These are phyloP conservation scores for Silene vulgaris DNA, from an alignment of 179 eudicot species.

Conservation along the genomic window DNA sequence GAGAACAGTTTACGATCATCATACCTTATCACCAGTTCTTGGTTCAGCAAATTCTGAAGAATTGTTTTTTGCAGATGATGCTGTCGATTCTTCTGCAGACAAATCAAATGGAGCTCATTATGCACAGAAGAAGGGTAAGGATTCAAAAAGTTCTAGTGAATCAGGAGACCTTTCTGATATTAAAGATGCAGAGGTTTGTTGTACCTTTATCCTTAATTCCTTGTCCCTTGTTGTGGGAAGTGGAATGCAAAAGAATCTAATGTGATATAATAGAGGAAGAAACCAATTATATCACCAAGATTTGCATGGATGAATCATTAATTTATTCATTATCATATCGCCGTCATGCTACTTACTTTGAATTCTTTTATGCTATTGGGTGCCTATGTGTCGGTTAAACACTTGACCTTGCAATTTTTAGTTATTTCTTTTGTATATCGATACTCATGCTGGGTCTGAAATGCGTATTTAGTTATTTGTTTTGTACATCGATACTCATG, in stretches of 20 bases:
- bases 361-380: not conserved
- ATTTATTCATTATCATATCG: not conserved
- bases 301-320: not conserved
- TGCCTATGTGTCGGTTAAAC: not conserved
- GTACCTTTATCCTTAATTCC: not conserved
- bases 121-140: conserved; percentile 18
- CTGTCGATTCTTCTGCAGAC: conserved; percentile 13
- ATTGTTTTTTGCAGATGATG: conserved; percentile 19
- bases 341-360: not conserved
- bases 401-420: not conserved
- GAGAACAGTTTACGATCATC: not conserved
- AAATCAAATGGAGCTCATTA: conserved; percentile 1
- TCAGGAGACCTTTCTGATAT: conserved; percentile 36
- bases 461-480: not conserved
- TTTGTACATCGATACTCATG: not conserved
- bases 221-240: not conserved
- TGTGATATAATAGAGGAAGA: conserved; percentile 2
- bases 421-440: not conserved
- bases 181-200: conserved; percentile 33
- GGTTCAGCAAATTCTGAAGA: not conserved
- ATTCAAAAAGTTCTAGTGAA: conserved; percentile 12
- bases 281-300: not conserved
- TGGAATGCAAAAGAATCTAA: not conserved
- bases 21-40: not conserved
- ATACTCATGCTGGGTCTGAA: not conserved